Percentiles rank a stretch among this genome's conserved stretches.
Evolutionary conservation across 2,329 filamentous ascomycete genomes (phyloP).

Genomic region (Claviceps arundinis): DNA sequence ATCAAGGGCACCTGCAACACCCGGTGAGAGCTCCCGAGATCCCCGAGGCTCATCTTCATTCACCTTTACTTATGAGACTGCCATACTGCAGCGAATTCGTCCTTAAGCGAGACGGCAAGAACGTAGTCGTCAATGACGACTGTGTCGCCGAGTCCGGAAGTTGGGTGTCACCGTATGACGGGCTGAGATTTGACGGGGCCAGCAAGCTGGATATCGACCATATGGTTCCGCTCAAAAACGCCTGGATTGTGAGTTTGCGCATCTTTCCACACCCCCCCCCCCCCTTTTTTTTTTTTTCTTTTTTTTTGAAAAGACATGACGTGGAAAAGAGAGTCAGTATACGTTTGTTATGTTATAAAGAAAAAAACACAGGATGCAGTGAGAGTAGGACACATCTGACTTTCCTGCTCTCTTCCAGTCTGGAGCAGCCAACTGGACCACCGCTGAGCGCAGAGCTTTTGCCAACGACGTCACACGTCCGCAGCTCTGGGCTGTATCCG

Average conservation of each 20-base stretch:
- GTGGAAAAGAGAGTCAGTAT: not conserved
- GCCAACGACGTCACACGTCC: slow-evolving; percentile 67
- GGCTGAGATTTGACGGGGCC: slow-evolving; percentile 52
- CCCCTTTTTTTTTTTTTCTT: too few species aligned
- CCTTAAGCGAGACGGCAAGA: slow-evolving; percentile 57
- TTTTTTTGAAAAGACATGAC: too few species aligned
- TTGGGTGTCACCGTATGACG: slow-evolving; percentile 65
- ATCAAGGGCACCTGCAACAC: slow-evolving; percentile 57
- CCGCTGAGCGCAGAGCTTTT: slow-evolving; percentile 49
- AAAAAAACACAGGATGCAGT: too few species aligned
- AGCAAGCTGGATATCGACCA: slow-evolving; percentile 73
- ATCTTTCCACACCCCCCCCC: not conserved
- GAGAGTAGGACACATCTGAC: not conserved
- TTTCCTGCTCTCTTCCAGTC: slow-evolving; percentile 32
- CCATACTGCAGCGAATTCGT: slow-evolving; percentile 43
- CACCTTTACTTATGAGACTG: not conserved
- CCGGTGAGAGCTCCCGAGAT: slow-evolving; percentile 21
- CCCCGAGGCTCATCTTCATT: not conserved
- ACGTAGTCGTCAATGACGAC: slow-evolving; percentile 41
- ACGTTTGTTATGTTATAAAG: too few species aligned
- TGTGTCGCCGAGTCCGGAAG: slow-evolving; percentile 53
- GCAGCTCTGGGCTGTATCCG: slow-evolving; percentile 68
- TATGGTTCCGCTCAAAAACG: slow-evolving; percentile 67
- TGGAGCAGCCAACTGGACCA: slow-evolving; percentile 61
- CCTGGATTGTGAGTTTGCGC: slow-evolving; percentile 50